These are phyloP conservation scores for Pyrenochaeta sp. DNA, from an alignment of 2,329 filamentous ascomycete genomes.

Conservation along the genomic window DNA sequence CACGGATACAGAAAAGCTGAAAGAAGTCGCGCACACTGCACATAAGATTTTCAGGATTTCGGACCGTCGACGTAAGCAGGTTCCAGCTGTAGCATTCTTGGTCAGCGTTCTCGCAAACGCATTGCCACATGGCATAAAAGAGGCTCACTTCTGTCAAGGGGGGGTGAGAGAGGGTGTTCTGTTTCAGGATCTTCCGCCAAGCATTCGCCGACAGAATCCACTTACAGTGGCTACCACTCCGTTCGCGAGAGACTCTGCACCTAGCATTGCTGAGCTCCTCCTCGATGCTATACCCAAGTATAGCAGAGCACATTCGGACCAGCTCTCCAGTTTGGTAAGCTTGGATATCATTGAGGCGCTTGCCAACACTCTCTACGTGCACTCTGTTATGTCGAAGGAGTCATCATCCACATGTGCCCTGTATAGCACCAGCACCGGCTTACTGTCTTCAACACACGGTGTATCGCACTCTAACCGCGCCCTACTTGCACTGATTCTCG, in stretches of 20 bases:
- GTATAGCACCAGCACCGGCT: not conserved
- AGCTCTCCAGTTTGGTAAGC: not conserved
- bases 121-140: not conserved
- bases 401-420: not conserved
- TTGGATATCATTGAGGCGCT: not conserved
- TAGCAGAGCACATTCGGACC: not conserved
- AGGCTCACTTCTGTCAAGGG: not conserved
- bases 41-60: not conserved
- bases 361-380: not conserved
- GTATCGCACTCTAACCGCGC: not conserved
- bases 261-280: not conserved
- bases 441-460: not conserved
- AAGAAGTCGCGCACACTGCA: not conserved
- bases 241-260: not conserved
- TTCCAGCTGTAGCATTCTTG: not conserved
- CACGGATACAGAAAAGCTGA: not conserved
- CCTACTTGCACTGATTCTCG: not conserved
- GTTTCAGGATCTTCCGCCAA: not conserved
- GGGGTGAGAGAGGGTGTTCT: not conserved
- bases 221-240: not conserved
- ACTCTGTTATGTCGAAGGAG: not conserved
- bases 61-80: not conserved
- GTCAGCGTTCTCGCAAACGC: not conserved
- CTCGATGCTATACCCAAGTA: not conserved
- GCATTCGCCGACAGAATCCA: not conserved